Evolutionary conservation across 1,139 yeast genomes (phyloP).

Genomic region (Zygosaccharomyces sapae): DNA sequence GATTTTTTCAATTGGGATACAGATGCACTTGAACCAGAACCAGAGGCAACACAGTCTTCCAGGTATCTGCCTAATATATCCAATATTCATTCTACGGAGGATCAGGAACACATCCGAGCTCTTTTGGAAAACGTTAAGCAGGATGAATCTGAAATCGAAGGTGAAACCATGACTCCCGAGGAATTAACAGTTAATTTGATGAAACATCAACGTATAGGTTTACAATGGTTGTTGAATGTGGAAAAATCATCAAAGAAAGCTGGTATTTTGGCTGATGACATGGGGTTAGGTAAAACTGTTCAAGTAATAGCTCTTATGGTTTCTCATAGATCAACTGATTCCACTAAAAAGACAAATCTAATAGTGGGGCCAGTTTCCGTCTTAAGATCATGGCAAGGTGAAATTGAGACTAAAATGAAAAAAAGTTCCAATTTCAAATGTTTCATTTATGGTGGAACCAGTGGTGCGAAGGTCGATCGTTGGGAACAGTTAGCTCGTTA

Average conservation of each 20-base stretch:
- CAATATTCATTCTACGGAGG: constrained; percentile 38
- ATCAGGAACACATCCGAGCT: constrained; percentile 47
- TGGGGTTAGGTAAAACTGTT: constrained; percentile 92
- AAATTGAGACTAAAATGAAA: constrained; percentile 59
- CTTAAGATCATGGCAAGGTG: constrained; percentile 79
- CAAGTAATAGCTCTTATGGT: constrained; percentile 72
- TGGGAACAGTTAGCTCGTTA: constrained; percentile 49
- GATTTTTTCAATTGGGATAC: constrained; percentile 4
- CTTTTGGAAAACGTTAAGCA: constrained; percentile 65
- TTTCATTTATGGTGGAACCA: constrained; percentile 58
- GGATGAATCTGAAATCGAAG: constrained; percentile 49
- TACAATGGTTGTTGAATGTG: constrained; percentile 71
- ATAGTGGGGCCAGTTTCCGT: constrained; percentile 84
- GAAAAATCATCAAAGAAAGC: constrained; percentile 64
- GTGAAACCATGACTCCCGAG: constrained; percentile 63
- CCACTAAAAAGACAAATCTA: constrained; percentile 52
- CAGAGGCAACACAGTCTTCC: neutral
- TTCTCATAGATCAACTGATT: constrained; percentile 45
- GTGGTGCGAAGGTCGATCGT: constrained; percentile 41
- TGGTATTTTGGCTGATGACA: constrained; percentile 86
- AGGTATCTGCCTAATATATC: constrained; percentile 15
- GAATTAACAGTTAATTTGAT: constrained; percentile 61
- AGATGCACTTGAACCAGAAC: neutral
- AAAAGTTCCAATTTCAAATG: constrained; percentile 45
- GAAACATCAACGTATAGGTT: constrained; percentile 83